These are phyloP conservation scores for Blastobotrys raffinosifermentans DNA, from an alignment of 1,139 yeast species.

Conservation along the genomic window DNA sequence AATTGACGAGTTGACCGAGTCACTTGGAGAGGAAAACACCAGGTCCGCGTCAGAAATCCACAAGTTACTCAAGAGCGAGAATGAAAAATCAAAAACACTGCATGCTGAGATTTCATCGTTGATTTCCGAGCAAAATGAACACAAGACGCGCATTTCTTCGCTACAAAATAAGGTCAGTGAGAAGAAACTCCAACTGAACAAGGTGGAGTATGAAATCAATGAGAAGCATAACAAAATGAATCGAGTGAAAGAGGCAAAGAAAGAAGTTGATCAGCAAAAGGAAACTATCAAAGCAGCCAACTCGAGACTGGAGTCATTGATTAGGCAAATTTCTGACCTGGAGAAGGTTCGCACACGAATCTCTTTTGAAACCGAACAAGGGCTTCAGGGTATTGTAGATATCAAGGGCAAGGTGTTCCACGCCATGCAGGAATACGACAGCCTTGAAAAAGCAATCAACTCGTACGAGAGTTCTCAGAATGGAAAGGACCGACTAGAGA, in stretches of 20 bases:
- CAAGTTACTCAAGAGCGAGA: slow-evolving; percentile 40
- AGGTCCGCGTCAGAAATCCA: slow-evolving; percentile 50
- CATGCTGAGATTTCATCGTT: slow-evolving; percentile 43
- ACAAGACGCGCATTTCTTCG: slow-evolving; percentile 44
- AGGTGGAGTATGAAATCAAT: slow-evolving; percentile 24
- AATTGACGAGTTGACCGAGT: slow-evolving; percentile 29
- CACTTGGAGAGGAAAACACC: slow-evolving; percentile 29
- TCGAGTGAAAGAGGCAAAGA: slow-evolving; percentile 22
- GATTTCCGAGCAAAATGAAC: slow-evolving; percentile 45
- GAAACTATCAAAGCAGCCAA: slow-evolving; percentile 4
- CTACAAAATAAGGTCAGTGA: slow-evolving; percentile 54
- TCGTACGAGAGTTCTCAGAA: not conserved
- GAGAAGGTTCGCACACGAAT: not conserved
- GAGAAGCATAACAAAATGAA: slow-evolving; percentile 23
- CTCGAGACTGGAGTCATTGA: not conserved
- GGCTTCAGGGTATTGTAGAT: not conserved
- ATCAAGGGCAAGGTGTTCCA: not conserved
- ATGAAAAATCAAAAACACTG: slow-evolving; percentile 39
- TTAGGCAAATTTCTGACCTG: not conserved
- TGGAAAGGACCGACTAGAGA: not conserved
- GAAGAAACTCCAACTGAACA: slow-evolving; percentile 48
- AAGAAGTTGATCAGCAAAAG: slow-evolving; percentile 5
- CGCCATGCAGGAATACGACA: slow-evolving; percentile 1
- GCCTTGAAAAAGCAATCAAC: not conserved
- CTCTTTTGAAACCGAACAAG: not conserved